These are phyloP conservation scores for Fennellomyces sp. DNA, from an alignment of 371 early-diverging fungal species.

Conservation along the genomic window DNA sequence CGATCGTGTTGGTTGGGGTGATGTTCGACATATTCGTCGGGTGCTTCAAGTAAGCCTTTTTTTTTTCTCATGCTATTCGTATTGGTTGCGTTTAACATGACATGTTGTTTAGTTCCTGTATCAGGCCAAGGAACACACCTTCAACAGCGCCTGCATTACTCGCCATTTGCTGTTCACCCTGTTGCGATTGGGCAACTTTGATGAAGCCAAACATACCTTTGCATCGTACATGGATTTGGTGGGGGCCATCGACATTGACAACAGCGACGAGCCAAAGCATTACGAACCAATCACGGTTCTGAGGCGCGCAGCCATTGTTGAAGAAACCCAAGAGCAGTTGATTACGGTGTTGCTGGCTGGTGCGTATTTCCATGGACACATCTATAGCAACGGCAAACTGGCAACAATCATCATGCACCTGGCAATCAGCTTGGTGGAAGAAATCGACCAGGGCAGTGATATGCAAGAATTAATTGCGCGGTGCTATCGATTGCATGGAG, in stretches of 20 bases:
- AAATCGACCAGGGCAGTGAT: background rate
- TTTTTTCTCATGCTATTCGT: background rate
- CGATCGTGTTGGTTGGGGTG: conserved; percentile 42
- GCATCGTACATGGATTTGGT: conserved; percentile 59
- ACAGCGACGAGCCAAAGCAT: background rate
- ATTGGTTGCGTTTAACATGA: background rate
- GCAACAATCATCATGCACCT: conserved; percentile 45
- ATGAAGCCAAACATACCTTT: conserved; percentile 71
- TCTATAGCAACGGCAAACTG: conserved; percentile 34
- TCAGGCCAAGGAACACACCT: conserved; percentile 63
- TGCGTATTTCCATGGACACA: conserved; percentile 41
- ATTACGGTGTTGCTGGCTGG: conserved; percentile 47
- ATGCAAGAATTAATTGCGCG: conserved; percentile 3
- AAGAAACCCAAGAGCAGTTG: background rate
- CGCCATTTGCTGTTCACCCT: conserved; percentile 65
- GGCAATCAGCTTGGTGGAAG: conserved; percentile 19
- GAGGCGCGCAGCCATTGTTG: background rate
- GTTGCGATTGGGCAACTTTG: conserved; percentile 64
- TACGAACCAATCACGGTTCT: background rate
- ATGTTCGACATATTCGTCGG: conserved; percentile 21
- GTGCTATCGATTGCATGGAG: conserved; percentile 57
- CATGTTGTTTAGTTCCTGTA: conserved; percentile 45
- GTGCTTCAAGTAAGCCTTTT: conserved; percentile 24
- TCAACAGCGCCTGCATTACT: conserved; percentile 67
- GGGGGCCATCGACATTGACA: conserved; percentile 23